Evolutionary conservation across 108 stramenopile genomes (phyloP), one percentile per base, ranked within the genome.

Genomic region (Skeletonema marinoi): DNA sequence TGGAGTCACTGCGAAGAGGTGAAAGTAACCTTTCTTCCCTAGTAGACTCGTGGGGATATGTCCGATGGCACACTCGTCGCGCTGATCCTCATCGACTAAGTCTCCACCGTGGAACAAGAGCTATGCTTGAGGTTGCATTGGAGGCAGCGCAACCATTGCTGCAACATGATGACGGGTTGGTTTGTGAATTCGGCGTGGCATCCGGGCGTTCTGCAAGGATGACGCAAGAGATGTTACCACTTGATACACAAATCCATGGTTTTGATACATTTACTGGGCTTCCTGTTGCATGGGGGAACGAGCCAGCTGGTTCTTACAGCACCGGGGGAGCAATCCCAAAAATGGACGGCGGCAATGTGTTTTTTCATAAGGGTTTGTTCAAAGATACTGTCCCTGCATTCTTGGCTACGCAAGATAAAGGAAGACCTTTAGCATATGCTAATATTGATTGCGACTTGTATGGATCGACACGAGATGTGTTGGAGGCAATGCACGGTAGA

Each of bases 251-350:
- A 19, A 84, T 93, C 48, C 89, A 96, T 73, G 92, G 95, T 31
- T 96, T 96, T 86, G 95, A 96, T 77, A 96, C 95, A 4, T 96
- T 96, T 68, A 96, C 92, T 1, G 95, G 95, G 36, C 74, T 96
- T 21, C 95, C 95, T 2, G 87, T 90, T 58, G 85, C 92, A 13
- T 96, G 95, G 95, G 91, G 91, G 1, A 85, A 77, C 25, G 90
- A 92, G 70, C 91, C 90, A 6, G 85, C 83, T 12, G 95, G 95
- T 5, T 50, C 89, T 0, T 96, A 93, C 68, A 89, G 90, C 14
- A 96, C 92, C 0, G 92, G 91, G 7, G 95, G 95, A 8, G 71
- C 81, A 10, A 73, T 89, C 30, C 95, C 95, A 6, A 63, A 81
- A 35, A 84, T 86, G 60, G 85, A 88, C 11, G 83, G 68, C 1